Percentiles rank a stretch among this genome's conserved stretches.
Evolutionary conservation across 768 basidiomycete species (phyloP).

Genomic region (Termitomyces sp.): DNA sequence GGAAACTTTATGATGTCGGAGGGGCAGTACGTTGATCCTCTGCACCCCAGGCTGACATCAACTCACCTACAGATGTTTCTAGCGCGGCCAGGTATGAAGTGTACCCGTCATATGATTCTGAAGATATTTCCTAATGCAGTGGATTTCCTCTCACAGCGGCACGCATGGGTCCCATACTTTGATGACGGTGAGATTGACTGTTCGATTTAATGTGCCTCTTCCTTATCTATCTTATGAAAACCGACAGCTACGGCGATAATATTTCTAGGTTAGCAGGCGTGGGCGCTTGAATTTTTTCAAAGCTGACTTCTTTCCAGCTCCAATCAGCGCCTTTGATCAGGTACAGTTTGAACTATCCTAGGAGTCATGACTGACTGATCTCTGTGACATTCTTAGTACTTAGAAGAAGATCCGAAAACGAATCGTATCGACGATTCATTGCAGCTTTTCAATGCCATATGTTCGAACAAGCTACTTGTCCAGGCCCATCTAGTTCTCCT

Average conservation of each 20-base stretch:
- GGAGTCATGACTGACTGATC: not conserved
- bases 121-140: not conserved
- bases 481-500: slow-evolving; percentile 72
- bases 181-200: slow-evolving; percentile 62
- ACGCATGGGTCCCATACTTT: slow-evolving; percentile 82
- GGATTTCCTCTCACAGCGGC: slow-evolving; percentile 43
- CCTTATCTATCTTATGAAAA: not conserved
- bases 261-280: slow-evolving; percentile 47
- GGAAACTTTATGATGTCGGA: slow-evolving; percentile 83
- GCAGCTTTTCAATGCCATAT: slow-evolving; percentile 72
- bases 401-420: slow-evolving; percentile 77
- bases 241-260: slow-evolving; percentile 74
- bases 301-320: slow-evolving; percentile 38
- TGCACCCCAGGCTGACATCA: slow-evolving; percentile 7
- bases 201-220: not conserved
- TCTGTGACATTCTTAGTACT: slow-evolving; percentile 44
- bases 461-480: slow-evolving; percentile 70
- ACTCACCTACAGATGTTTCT: slow-evolving; percentile 4
- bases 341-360: slow-evolving; percentile 29
- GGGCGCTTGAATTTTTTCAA: not conserved
- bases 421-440: slow-evolving; percentile 83
- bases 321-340: slow-evolving; percentile 87
- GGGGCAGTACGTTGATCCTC: slow-evolving; percentile 57
- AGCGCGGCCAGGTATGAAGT: slow-evolving; percentile 60
- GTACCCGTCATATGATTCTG: not conserved